phyloP scores from a whole-genome alignment of 352 stramenopile genomes.

The Globisporangium spiculum region DNA sequence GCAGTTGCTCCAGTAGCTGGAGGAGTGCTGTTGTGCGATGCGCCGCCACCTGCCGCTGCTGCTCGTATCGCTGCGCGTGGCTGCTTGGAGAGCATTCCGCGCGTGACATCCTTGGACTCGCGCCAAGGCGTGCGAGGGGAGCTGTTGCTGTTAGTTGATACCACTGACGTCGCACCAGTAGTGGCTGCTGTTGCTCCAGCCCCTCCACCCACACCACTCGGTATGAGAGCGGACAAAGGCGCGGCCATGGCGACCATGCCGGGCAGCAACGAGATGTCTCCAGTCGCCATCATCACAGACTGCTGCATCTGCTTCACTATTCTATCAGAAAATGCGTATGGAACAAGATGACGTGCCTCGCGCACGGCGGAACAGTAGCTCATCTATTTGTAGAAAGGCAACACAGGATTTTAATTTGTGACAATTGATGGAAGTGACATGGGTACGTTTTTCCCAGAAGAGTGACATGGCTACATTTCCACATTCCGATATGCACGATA shows the following conservation, averaged over 20 bases:
- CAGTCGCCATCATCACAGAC: background rate
- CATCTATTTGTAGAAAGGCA: background rate
- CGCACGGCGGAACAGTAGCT: background rate
- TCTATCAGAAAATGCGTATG: background rate
- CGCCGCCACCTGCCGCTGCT: background rate
- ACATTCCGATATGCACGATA: background rate
- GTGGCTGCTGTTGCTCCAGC: background rate
- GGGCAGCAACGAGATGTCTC: constrained; percentile 9
- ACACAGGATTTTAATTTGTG: background rate
- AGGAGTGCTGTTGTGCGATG: background rate
- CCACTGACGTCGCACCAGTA: too few species aligned
- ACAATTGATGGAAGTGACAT: background rate
- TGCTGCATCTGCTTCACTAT: background rate
- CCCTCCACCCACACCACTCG: background rate
- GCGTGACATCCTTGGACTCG: constrained; percentile 13
- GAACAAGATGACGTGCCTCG: background rate
- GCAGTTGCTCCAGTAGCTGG: background rate
- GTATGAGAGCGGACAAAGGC: background rate
- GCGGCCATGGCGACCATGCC: constrained; percentile 16
- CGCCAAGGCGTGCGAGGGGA: constrained; percentile 3
- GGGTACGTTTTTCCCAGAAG: background rate
- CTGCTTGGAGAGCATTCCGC: constrained; percentile 16
- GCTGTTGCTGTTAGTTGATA: background rate
- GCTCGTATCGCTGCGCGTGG: constrained; percentile 10
- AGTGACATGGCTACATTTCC: background rate